Conservation (phyloP, 345 rosid genomes). For the Boechera divaricarpa region DNA sequence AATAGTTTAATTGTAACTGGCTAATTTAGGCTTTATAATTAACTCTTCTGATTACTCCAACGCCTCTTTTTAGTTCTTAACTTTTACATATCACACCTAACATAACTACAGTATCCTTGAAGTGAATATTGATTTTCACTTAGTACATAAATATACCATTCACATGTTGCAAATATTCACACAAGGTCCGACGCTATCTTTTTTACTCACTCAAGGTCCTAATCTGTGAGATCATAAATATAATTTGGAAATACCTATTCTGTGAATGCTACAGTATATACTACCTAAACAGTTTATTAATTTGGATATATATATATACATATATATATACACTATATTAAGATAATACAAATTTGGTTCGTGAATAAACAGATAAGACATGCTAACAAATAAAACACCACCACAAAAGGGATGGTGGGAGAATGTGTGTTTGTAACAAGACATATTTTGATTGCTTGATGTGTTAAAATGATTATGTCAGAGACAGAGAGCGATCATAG, state of each 20-base stretch:
- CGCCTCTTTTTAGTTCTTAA: background rate
- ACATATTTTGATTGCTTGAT: constrained; percentile 45
- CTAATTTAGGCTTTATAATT: constrained; percentile 16
- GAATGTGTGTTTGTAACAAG: constrained; percentile 35
- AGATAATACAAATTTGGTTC: constrained; percentile 15
- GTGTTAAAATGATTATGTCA: constrained; percentile 49
- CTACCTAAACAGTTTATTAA: background rate
- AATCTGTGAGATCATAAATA: background rate
- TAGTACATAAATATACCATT: background rate
- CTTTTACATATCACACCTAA: background rate
- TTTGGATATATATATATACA: background rate
- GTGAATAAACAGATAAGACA: constrained; percentile 40
- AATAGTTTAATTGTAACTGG: background rate
- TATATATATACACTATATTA: background rate
- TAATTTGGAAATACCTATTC: constrained; percentile 3
- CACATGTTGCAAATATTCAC: background rate
- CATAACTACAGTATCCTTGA: background rate
- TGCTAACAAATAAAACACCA: constrained; percentile 39
- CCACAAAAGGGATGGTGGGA: constrained; percentile 31
- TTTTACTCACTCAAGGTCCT: constrained; percentile 2
- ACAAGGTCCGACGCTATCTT: no score
- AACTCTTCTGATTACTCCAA: background rate
- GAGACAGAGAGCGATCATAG: constrained; percentile 39
- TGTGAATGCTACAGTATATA: background rate
- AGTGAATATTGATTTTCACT: constrained; percentile 1